Evolutionary conservation across 176 grass and related monocot genomes (phyloP).

Genomic region (Oryza glumipatula): DNA sequence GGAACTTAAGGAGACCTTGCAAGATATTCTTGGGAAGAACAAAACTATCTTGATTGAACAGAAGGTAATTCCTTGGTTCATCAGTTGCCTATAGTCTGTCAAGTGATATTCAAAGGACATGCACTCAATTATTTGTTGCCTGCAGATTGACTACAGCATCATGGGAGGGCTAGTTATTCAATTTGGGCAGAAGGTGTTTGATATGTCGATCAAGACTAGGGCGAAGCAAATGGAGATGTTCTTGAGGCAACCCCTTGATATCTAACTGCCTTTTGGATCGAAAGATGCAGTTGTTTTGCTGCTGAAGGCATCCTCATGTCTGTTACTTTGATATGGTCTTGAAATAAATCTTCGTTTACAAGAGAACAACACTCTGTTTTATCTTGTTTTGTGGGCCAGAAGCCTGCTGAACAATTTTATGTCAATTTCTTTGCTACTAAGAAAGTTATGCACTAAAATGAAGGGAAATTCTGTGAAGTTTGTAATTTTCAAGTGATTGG

Average conservation of each 20-base stretch:
- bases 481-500: conserved; percentile 8
- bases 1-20: conserved; percentile 74
- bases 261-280: conserved; percentile 47
- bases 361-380: conserved; percentile 45
- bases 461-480: conserved; percentile 33
- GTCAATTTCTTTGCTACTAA: conserved; percentile 36
- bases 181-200: conserved; percentile 77
- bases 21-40: conserved; percentile 76
- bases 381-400: conserved; percentile 45
- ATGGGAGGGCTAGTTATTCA: conserved; percentile 91
- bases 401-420: conserved; percentile 29
- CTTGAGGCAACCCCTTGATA: conserved; percentile 83
- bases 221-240: conserved; percentile 90
- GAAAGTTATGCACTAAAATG: conserved; percentile 30
- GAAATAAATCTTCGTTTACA: conserved; percentile 57
- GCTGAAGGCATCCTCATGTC: conserved; percentile 30
- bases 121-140: not conserved
- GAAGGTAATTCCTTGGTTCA: conserved; percentile 66
- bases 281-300: conserved; percentile 31
- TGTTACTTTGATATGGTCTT: conserved; percentile 47
- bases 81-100: not conserved
- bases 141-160: conserved; percentile 85
- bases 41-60: conserved; percentile 83
- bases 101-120: not conserved
- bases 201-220: conserved; percentile 94